Evolutionary conservation across 1,284 basidiomycete species (phyloP), one percentile per base, ranked within the genome.

Genomic region (Irpex sp.): DNA sequence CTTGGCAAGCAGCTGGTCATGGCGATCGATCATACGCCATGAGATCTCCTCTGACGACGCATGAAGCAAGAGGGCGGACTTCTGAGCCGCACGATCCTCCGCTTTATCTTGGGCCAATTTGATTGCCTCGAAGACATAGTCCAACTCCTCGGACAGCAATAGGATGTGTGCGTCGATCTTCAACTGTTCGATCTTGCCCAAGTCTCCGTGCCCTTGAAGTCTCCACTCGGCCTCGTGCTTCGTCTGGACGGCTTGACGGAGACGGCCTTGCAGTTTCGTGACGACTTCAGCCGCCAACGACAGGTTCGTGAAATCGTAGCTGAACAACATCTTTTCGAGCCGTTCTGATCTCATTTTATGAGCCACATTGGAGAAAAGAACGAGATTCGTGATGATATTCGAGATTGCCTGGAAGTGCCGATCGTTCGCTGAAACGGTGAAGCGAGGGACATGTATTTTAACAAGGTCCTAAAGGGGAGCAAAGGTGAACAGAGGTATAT

Each of bases 21-120:
- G 75, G 60, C 88, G 82, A 65, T 93, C 91, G 39, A 97, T 78
- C 94, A 99, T 97, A 66, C 86, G 85, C 95, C 96, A 99, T 0
- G 93, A 94, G 57, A 99, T 88, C 71, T 96, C 91, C 8, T 88
- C 85, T 0, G 94, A 94, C 5, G 87, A 87, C 0, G 93, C 87
- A 66, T 93, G 88, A 23, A 98, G 75, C 48, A 93, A 82, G 45
- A 96, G 79, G 1, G 94, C 92, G 0, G 91, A 92, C 68, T 93
- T 90, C 63, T 89, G 86, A 62, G 91, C 90, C 10, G 86, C 77
- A 53, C 82, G 80, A 57, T 88, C 88, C 61, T 89, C 90, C 53
- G 80, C 81, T 64, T 85, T 84, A 67, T 90, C 90, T 71, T 94
- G 91, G 51, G 90, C 89, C 63, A 87, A 80, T 66, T 88, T 87